Evolutionary conservation across 2,329 filamentous ascomycete species (phyloP).

Genomic region (Sordariomycetes sp.): DNA sequence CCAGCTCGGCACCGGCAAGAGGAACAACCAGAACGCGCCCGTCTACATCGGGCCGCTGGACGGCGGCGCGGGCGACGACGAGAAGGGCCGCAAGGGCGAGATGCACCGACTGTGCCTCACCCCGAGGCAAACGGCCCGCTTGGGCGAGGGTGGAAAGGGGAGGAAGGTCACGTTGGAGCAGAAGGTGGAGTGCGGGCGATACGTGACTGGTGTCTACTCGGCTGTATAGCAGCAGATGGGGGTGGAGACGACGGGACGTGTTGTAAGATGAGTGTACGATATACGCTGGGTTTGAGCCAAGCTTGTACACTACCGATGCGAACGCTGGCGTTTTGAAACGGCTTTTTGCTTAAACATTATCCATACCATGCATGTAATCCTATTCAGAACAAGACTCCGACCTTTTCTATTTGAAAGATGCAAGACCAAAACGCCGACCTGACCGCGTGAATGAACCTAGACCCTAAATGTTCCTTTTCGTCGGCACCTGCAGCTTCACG

Average conservation of each 20-base stretch:
- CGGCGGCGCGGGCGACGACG: constrained; percentile 44
- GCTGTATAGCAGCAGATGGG: constrained; percentile 31
- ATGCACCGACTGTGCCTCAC: constrained; percentile 73
- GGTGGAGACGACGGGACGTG: background rate
- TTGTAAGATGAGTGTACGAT: background rate
- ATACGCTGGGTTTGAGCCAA: too few species aligned
- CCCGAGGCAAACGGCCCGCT: constrained; percentile 59
- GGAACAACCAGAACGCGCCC: constrained; percentile 70
- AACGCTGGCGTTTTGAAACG: too few species aligned
- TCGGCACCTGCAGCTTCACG: too few species aligned
- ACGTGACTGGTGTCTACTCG: constrained; percentile 78
- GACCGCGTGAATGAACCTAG: too few species aligned
- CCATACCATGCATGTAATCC: too few species aligned
- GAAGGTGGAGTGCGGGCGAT: constrained; percentile 76
- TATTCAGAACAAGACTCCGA: too few species aligned
- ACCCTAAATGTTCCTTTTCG: too few species aligned
- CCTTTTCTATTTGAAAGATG: too few species aligned
- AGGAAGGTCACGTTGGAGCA: constrained; percentile 73
- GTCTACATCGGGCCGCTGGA: constrained; percentile 74
- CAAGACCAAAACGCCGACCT: too few species aligned
- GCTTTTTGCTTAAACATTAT: too few species aligned
- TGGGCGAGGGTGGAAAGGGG: constrained; percentile 51
- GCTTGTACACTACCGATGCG: too few species aligned
- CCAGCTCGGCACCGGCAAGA: constrained; percentile 84
- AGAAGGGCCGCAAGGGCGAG: constrained; percentile 50